Conservation (phyloP, 2,329 filamentous ascomycete genomes). For the Lachnellula arida region DNA sequence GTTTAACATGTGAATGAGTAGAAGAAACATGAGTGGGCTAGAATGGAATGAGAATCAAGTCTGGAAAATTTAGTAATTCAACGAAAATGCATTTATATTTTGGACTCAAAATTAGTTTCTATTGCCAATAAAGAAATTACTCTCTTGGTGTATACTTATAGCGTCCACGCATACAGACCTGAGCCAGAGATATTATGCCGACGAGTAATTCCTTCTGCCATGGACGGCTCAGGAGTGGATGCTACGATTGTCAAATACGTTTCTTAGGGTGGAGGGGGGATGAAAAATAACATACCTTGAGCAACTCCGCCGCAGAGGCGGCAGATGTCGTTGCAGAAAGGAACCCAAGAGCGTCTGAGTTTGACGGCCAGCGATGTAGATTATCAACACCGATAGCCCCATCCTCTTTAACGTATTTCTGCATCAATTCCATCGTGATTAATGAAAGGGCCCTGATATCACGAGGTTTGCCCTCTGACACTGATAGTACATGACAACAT, state of each 20-base stretch:
- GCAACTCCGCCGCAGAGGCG: conserved; percentile 17
- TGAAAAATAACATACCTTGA: conserved; percentile 7
- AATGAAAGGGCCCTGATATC: conserved; percentile 5
- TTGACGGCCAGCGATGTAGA: conserved; percentile 29
- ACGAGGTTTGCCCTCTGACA: not conserved
- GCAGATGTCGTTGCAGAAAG: conserved; percentile 30
- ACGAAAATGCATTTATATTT: too few species aligned
- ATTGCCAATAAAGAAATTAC: not conserved
- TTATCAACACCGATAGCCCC: conserved; percentile 31
- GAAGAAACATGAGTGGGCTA: too few species aligned
- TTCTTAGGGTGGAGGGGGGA: not conserved
- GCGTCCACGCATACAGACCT: conserved; percentile 5
- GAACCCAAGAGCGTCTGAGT: conserved; percentile 30
- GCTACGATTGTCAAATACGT: conserved; percentile 2
- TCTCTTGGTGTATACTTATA: conserved; percentile 10
- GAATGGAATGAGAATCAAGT: too few species aligned
- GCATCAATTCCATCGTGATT: conserved; percentile 16
- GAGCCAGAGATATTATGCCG: conserved; percentile 11
- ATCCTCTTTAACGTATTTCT: conserved; percentile 33
- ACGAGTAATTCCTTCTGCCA: conserved; percentile 11
- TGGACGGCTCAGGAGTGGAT: conserved; percentile 8
- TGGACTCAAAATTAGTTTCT: too few species aligned
- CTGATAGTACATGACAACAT: conserved; percentile 10
- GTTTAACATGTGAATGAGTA: too few species aligned
- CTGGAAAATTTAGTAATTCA: too few species aligned